Percentiles rank a stretch among this genome's conserved stretches.
These are phyloP conservation scores for Canavalia gladiata DNA, from an alignment of 306 rosid genomes.

Conservation along the genomic window DNA sequence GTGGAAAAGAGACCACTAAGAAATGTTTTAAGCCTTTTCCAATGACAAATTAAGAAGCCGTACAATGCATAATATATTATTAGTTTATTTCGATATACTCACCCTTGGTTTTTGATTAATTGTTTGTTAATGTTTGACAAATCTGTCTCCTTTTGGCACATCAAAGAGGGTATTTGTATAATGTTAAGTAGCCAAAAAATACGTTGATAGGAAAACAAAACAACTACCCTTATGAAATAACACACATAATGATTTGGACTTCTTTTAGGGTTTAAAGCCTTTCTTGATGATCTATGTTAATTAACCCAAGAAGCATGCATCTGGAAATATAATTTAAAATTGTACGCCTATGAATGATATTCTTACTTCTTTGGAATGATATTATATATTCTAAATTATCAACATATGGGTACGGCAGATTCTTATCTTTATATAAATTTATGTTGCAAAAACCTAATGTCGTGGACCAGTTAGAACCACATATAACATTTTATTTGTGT, in stretches of 20 bases:
- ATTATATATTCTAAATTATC: not conserved
- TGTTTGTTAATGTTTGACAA: not conserved
- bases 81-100: not conserved
- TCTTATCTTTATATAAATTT: conserved; percentile 11
- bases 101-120: not conserved
- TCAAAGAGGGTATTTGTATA: not conserved
- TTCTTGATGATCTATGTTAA: not conserved
- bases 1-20: not conserved
- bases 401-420: conserved; percentile 33
- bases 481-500: not conserved
- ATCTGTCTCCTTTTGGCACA: conserved; percentile 10
- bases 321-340: not conserved
- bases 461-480: not conserved
- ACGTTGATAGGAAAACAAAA: not conserved
- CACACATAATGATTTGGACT: too few species aligned
- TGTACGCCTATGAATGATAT: not conserved
- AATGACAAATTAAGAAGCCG: not conserved
- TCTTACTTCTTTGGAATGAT: not conserved
- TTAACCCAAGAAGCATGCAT: not conserved
- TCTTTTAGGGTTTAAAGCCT: too few species aligned
- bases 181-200: not conserved
- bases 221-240: not conserved
- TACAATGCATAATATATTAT: not conserved
- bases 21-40: not conserved
- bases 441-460: conserved; percentile 11